Evolutionary conservation across 225 moss, liverwort and hornwort genomes (phyloP).

Genomic region (Straminergon stramineum): DNA sequence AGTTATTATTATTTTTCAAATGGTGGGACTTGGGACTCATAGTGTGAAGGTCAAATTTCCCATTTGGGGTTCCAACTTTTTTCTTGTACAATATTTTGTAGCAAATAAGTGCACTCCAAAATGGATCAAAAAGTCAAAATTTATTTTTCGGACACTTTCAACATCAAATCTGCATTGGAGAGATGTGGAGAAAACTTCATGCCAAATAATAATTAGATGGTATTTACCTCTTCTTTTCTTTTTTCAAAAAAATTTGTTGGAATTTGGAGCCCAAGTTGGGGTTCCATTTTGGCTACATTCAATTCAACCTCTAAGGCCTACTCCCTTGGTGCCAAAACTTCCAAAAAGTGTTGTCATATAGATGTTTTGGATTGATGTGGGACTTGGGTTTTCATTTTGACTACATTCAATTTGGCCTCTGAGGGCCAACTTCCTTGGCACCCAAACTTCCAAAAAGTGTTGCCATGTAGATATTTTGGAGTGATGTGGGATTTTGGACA

Average conservation of each 20-base stretch:
- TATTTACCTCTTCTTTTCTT: too few relatives aligned
- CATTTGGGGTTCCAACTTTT: neutral
- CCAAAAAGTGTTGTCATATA: neutral
- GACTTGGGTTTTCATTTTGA: too few relatives aligned
- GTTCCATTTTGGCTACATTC: neutral
- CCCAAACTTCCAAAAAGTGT: neutral
- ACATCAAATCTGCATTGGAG: neutral
- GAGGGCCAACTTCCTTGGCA: neutral
- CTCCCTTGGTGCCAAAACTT: neutral
- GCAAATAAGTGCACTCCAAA: rapidly evolving
- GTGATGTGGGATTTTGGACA: neutral
- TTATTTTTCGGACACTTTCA: neutral
- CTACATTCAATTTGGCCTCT: neutral
- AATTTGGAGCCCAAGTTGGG: rapidly evolving
- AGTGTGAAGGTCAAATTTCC: neutral
- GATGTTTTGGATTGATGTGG: too few relatives aligned
- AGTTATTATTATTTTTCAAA: too few relatives aligned
- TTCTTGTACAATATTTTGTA: neutral
- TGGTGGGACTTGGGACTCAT: neutral
- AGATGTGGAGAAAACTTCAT: neutral
- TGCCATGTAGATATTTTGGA: neutral
- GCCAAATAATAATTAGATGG: rapidly evolving
- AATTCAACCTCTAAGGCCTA: neutral
- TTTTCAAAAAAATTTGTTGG: neutral
- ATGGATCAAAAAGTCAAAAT: neutral